A percentile compares a stretch with the other conserved stretches of the same genome.
Conservation (phyloP, 192 early-diverging fungal species). For the Anaeromyces robustus region DNA sequence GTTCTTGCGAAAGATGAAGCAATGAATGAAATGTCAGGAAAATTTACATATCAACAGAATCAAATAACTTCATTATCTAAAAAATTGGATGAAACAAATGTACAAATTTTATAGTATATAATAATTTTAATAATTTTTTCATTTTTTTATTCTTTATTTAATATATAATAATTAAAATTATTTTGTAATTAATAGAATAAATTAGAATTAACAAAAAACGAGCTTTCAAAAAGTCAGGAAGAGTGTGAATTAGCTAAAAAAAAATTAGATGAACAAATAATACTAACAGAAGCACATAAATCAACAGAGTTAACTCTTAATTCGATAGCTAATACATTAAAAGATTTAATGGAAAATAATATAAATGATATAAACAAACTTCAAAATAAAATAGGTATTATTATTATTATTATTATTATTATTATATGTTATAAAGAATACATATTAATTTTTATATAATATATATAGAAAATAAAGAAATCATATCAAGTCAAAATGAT, state of each 20-base stretch:
- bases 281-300: background rate
- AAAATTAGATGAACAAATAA: background rate
- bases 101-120: background rate
- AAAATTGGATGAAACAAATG: background rate
- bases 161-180: no score
- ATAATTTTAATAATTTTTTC: no score
- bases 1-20: background rate
- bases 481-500: background rate
- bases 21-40: background rate
- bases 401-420: no score
- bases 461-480: background rate
- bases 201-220: background rate
- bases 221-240: background rate
- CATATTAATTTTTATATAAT: background rate
- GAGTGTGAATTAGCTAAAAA: background rate
- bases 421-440: no score
- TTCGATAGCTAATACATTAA: background rate
- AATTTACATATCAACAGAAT: background rate
- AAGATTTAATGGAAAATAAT: background rate
- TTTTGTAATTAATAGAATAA: background rate
- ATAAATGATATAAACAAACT: background rate
- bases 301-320: background rate
- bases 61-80: background rate
- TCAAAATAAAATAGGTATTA: background rate
- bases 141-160: no score